Evolutionary conservation across 805 yeast genomes (phyloP).

Genomic region (Sungouiella thailandica): DNA sequence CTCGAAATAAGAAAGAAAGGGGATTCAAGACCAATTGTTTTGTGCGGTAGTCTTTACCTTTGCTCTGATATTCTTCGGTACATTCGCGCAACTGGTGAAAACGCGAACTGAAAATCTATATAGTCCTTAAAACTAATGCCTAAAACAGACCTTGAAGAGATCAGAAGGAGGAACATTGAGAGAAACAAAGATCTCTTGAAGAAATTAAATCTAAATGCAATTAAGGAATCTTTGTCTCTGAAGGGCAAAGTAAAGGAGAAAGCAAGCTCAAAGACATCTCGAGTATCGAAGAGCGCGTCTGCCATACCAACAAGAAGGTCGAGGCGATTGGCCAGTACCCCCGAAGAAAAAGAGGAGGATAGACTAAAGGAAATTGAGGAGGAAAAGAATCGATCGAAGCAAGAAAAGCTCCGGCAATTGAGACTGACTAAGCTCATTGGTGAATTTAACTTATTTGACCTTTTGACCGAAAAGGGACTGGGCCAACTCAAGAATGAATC

Average conservation of each 20-base stretch:
- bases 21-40: conserved; percentile 27
- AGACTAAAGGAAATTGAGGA: conserved; percentile 32
- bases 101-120: background rate
- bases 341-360: conserved; percentile 32
- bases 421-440: conserved; percentile 61
- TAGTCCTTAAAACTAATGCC: background rate
- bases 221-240: conserved; percentile 48
- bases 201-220: conserved; percentile 60
- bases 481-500: conserved; percentile 28
- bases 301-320: conserved; percentile 65
- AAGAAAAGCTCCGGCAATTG: conserved; percentile 18
- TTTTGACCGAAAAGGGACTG: conserved; percentile 40
- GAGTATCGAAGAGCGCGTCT: conserved; percentile 19
- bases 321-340: conserved; percentile 60
- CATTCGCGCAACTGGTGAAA: conserved; percentile 2
- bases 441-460: conserved; percentile 57
- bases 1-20: conserved; percentile 12
- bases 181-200: conserved; percentile 73
- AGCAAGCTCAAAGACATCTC: conserved; percentile 10
- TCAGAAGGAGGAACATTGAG: conserved; percentile 59
- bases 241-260: conserved; percentile 28
- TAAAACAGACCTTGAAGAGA: conserved; percentile 5
- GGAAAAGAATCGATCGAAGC: conserved; percentile 27
- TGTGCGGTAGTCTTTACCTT: conserved; percentile 40
- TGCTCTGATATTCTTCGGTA: conserved; percentile 36